Evolutionary conservation across 768 basidiomycete species (phyloP), one percentile per base, ranked within the genome.

Genomic region (Saitozyma podzolica): DNA sequence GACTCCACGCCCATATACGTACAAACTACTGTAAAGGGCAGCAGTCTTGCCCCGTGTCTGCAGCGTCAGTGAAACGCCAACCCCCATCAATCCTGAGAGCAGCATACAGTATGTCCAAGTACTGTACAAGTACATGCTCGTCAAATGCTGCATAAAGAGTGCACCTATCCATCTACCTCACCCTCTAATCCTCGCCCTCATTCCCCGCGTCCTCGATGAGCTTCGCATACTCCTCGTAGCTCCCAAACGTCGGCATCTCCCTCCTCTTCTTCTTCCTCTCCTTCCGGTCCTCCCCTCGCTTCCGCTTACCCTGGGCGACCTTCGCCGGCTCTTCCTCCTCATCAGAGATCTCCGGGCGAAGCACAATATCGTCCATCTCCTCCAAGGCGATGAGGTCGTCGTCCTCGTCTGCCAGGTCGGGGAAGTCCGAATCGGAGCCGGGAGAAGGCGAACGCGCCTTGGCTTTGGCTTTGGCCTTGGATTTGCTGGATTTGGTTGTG

Each of bases 221-320:
- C 42, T 66, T 70, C 59, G 75, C 74, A 58, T 78, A 80, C 52
- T 78, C 80, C 65, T 80, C 80, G 59, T 78, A 78, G 65, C 66
- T 70, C 9, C 70, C 80, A 54, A 78, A 74, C 57, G 69, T 50
- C 0, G 78, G 78, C 66, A 78, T 61, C 55, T 70, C 73, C 80
- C 87, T 91, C 82, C 90, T 90, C 80, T 87, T 84, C 80, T 83
- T 84, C 72, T 78, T 82, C 61, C 65, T 62, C 58, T 80, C 76
- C 69, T 80, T 74, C 66, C 76, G 71, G 29, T 81, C 80, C 19
- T 81, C 78, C 10, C 79, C 77, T 52, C 80, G 72, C 73, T 85
- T 86, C 62, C 85, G 65, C 60, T 76, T 77, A 6, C 61, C 78
- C 5, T 60, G 63, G 40, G 50, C 58, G 56, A 65, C 13, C 13